Base-by-base conservation (phyloP, 1,284 basidiomycete genomes). In the Sanguinoderma infundibulare region DNA sequence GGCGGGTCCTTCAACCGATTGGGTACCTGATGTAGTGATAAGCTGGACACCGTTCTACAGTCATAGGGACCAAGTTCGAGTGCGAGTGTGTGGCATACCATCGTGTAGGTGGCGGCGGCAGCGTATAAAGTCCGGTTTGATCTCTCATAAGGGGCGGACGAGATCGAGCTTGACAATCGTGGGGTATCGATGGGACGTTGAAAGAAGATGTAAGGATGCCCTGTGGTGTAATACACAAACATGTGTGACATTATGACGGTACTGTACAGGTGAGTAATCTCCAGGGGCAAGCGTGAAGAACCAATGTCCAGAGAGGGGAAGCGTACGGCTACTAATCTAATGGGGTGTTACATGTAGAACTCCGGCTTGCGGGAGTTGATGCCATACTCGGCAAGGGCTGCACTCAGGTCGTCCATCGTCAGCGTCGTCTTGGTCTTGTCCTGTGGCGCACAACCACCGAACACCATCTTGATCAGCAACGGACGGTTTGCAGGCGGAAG, bases 361-460 rank as follows among this genome's bases (percentile, higher is more conserved):
- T 96, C 95, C 20, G 95, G 93, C 72, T 96, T 96, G 73, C 91
- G 89, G n/a, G 94, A 86, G 69, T 92, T 96, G 69, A 98, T 95
- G 6, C 98, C 97, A 73, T 98, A 98, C 76, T 99, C 98, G 42
- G 87, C 85, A 28, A 99, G 84, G 1, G 98, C 98, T 7, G 95
- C 84, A 63, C 91, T 92, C 50, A 99, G 81, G 73, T 99, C 98
- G 65, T 99, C 98, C 96, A 98, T 98, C 5, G 95, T 98, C 62
- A 99, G 79, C 0, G 96, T 95, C n/a, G 98, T 98, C 66, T 94
- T 87, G 39, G 94, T 95, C 73, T 95, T 94, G 73, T 98, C 95
- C 90, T 95, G 63, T 44, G 28, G 28, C 5, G 55, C 20, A 26
- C 28, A 15, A 30, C 42, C 39, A 59, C 34, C 46, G 1, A 30